phyloP scores from a whole-genome alignment of 768 basidiomycete species.

The Lentinula guzmanii region DNA sequence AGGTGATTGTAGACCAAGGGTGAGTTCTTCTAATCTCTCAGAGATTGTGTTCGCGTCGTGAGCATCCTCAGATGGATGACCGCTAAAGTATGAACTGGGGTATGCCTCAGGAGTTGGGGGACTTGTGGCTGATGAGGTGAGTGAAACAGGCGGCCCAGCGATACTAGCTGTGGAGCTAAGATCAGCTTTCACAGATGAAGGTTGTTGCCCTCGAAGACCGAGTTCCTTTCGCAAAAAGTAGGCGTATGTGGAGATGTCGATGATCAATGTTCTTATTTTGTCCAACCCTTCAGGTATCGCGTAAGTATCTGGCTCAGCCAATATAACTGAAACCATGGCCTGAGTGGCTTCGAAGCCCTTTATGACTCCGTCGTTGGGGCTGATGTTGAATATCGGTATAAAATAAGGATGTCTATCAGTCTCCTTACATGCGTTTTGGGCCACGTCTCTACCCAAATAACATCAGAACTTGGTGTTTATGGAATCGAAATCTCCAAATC shows the following conservation, averaged over 20 bases:
- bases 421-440: not conserved
- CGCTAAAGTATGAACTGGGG: not conserved
- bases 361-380: slow-evolving; percentile 2
- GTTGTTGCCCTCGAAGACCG: not conserved
- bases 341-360: slow-evolving; percentile 7
- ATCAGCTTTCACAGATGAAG: not conserved
- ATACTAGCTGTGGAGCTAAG: not conserved
- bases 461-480: not conserved
- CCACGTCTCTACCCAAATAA: not conserved
- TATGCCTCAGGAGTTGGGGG: not conserved
- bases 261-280: not conserved
- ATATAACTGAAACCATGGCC: not conserved
- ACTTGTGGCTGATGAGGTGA: not conserved
- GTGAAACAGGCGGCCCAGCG: not conserved
- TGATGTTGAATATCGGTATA: not conserved
- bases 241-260: not conserved
- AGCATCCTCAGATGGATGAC: not conserved
- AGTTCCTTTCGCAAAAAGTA: not conserved
- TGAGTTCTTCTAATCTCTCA: not conserved
- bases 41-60: not conserved
- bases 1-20: not conserved
- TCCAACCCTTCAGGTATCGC: not conserved
- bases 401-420: no score
- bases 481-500: not conserved
- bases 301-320: not conserved